Base-by-base conservation (phyloP, 805 yeast species). In the Kodamaea neixiangensis region DNA sequence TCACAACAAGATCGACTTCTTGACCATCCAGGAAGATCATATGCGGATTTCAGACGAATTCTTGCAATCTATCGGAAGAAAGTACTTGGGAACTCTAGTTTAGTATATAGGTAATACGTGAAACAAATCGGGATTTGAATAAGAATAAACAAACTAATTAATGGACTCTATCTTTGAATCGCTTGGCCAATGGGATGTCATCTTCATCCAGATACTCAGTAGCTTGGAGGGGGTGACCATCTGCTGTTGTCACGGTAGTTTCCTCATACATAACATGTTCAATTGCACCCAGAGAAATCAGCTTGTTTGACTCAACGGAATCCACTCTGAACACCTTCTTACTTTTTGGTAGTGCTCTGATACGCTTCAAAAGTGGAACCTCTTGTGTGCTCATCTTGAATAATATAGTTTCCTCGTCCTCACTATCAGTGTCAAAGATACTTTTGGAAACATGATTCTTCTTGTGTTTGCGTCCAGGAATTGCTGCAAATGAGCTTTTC, bases 1-100 rank as follows among this genome's bases (percentile, higher is more conserved):
- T 10, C 59, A 69, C 1, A 70, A 62, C 1, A 75, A 71, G 48
- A 64, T 88, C 29, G 80, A 72, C 2, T 85, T 81, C 51, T 59
- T 76, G 40, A 60, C 66, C 7, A 71, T 87, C 15, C 79, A 82
- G 48, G 89, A 79, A 17, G 70, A 63, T 2, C 96, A 88, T 63
- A 86, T 89, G 90, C 67, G 69, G 21, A 77, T 88, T n/a, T 67
- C 80, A 5, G 83, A 83, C 5, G 72, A 69, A 1, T 77, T 81
- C 51, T 65, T 87, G 46, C 58, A 60, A 13, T 62, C 68, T 2
- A 64, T 85, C 3, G 78, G 80, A 2, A 52, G 54, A 13, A 63
- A 64, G 48, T 84, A 79, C 59, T 62, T 84, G 18, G 81, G 77
- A 15, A 42, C 43, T 9, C 13, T 34, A 19, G 19, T 37, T 37